Conservation (phyloP, 2,329 filamentous ascomycete genomes). For the Neofusicoccum parvum region DNA sequence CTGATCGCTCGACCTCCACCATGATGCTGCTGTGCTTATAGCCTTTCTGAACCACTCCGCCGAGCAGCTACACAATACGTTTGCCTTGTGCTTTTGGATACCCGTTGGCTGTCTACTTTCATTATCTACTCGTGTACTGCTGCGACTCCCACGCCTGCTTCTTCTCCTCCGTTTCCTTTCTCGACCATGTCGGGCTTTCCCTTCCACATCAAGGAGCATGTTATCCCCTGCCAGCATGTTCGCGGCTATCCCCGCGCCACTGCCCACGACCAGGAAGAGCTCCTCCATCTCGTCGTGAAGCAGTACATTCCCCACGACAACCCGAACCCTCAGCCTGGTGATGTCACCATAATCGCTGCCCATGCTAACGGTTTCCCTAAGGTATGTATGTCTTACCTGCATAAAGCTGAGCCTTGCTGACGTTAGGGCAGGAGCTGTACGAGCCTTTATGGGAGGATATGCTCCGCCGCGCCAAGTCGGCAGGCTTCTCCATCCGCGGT, state of each 20-base stretch:
- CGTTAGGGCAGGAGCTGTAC: slow-evolving; percentile 71
- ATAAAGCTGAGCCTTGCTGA: slow-evolving; percentile 19
- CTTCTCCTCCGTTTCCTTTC: neutral
- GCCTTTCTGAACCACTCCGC: neutral
- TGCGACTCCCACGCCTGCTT: neutral
- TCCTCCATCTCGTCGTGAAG: slow-evolving; percentile 75
- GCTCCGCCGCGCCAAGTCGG: slow-evolving; percentile 56
- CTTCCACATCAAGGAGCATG: slow-evolving; percentile 71
- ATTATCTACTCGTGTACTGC: neutral
- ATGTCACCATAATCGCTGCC: slow-evolving; percentile 81
- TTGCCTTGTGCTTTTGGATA: neutral
- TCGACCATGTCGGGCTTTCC: slow-evolving; percentile 58
- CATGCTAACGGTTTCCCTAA: slow-evolving; percentile 95
- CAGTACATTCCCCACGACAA: slow-evolving; percentile 83
- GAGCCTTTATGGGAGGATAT: slow-evolving; percentile 91
- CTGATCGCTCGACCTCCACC: slow-evolving; percentile 14
- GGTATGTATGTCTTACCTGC: slow-evolving; percentile 46
- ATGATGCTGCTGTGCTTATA: neutral
- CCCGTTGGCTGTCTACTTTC: neutral
- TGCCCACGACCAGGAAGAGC: slow-evolving; percentile 71
- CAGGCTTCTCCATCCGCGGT: slow-evolving; percentile 70
- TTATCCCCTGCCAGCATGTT: slow-evolving; percentile 73
- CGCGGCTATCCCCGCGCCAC: slow-evolving; percentile 79
- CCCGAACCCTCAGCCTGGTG: slow-evolving; percentile 66
- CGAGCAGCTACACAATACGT: neutral